Evolutionary conservation across 106 monocot species (phyloP).

Genomic region (Phalaenopsis aphrodite): DNA sequence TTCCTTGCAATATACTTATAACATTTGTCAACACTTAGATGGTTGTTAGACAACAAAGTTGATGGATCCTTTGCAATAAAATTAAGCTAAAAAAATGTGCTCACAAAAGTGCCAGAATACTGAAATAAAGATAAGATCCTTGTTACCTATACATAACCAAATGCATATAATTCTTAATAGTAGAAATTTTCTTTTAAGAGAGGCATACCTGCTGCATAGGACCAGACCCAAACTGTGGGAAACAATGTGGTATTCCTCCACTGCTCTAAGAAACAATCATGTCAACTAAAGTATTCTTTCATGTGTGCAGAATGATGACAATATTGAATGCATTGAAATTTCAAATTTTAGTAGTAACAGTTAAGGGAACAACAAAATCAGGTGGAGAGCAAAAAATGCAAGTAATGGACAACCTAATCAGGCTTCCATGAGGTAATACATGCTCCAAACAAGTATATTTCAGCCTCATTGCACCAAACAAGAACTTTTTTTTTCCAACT

Average conservation of each 20-base stretch:
- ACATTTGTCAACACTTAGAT: not conserved
- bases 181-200: not conserved
- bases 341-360: not conserved
- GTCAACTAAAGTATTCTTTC: constrained; percentile 4
- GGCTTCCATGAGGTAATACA: constrained; percentile 90
- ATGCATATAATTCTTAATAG: not conserved
- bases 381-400: not conserved
- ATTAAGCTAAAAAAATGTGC: not conserved
- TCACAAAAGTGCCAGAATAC: not conserved
- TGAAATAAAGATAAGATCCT: not conserved
- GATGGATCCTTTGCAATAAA: not conserved
- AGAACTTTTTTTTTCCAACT: constrained; percentile 57
- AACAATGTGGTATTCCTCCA: constrained; percentile 99
- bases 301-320: not conserved
- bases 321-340: not conserved
- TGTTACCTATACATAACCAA: not conserved
- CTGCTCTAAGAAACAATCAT: constrained; percentile 31
- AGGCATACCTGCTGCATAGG: constrained; percentile 78
- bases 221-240: constrained; percentile 95
- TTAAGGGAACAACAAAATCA: not conserved
- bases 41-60: not conserved
- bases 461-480: constrained; percentile 54
- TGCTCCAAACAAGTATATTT: constrained; percentile 89
- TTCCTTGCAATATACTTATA: not conserved
- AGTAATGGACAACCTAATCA: constrained; percentile 52